Base-by-base conservation (phyloP, 2,329 filamentous ascomycete genomes). In the Colletotrichum orchidophilum region DNA sequence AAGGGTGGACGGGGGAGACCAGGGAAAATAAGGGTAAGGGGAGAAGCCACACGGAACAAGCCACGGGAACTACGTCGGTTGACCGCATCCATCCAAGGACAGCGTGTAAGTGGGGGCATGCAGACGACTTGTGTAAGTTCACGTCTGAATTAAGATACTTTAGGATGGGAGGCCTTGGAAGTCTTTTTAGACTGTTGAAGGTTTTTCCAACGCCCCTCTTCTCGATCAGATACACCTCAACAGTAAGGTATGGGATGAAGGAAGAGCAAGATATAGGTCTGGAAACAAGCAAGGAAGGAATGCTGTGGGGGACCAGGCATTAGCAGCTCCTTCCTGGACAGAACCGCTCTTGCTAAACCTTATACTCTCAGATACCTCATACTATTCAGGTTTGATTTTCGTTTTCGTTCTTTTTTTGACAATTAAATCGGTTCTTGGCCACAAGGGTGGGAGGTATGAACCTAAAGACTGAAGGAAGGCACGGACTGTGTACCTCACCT, bases 101-200 rank as follows among this genome's bases (percentile, higher is more conserved):
- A 46, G 33, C 35, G 33, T 68, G 68, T 67, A 63, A 59, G 64
- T 68, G 64, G 68, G 21, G 62, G 24, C 21, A 46, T 68, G 64
- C 64, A 50, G 52, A 31, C 18, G 31, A 42, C 18, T 54, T 35
- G 58, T 70, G 68, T 53, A 63, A 53, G 58, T 71, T 62, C 33
- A 55, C 15, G 3, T 9, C 9, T 13, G 12, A 35, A n/a, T 29
- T 52, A 21, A 24, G n/a, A n/a, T n/a, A n/a, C n/a, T n/a, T 39
- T 61, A 18, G 21, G 6, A n/a, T 27, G 46, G 49, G 29, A 53
- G 21, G 5, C 63, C 21, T 61, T 54, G 21, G 21, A 66, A 31
- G 27, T 18, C n/a, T 50, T 50, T 70, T 35, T 57, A 13, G 18
- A 35, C 3, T 29, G 29, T 29, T 5, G 42, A 50, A 29, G 2